These are phyloP conservation scores for Themeda triandra DNA, from an alignment of 176 grass and related monocot species.

Conservation along the genomic window DNA sequence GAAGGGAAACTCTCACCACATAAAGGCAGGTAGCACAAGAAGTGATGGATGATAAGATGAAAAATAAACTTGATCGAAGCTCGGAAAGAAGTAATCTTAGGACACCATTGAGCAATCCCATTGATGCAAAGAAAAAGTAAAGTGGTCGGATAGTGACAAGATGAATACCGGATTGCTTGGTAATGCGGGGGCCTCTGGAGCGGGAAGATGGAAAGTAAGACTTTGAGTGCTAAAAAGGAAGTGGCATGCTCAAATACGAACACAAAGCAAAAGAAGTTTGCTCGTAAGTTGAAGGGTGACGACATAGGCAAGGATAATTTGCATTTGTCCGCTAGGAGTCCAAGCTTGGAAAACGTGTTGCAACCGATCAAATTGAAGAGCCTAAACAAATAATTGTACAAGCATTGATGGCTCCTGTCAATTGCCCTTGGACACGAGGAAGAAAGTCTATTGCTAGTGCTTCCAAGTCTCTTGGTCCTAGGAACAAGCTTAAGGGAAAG, in stretches of 20 bases:
- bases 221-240: neutral
- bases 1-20: neutral
- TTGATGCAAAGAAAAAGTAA: constrained; percentile 24
- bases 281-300: constrained; percentile 1
- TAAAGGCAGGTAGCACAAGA: neutral
- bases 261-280: neutral
- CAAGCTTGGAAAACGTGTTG: constrained; percentile 7
- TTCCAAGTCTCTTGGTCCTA: constrained; percentile 23
- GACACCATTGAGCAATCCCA: neutral
- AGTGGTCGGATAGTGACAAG: neutral
- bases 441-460: constrained; percentile 28
- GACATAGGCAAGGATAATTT: neutral
- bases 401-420: constrained; percentile 50
- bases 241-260: neutral
- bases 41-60: neutral
- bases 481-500: constrained; percentile 28
- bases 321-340: neutral
- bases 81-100: neutral
- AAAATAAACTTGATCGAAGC: constrained; percentile 10
- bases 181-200: neutral
- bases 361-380: neutral
- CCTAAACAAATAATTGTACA: constrained; percentile 28
- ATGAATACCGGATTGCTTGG: constrained; percentile 11
- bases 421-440: constrained; percentile 49
- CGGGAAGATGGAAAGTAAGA: neutral